Evolutionary conservation across 805 yeast species (phyloP).

Genomic region (Zygoascus biomembranicola): DNA sequence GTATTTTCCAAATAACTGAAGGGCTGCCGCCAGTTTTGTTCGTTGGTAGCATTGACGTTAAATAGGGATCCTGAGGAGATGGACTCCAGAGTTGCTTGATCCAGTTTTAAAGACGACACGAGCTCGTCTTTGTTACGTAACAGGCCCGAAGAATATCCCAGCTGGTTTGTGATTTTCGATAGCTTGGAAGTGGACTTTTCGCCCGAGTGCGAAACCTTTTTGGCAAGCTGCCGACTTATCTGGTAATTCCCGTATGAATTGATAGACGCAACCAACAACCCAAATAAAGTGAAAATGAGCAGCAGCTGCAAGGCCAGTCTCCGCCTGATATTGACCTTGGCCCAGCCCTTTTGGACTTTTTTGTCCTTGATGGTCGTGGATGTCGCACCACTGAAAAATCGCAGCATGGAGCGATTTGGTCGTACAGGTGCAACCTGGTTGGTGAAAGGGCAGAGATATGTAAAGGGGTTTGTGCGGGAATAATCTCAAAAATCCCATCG

Average conservation of each 20-base stretch:
- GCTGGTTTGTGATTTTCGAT: constrained; percentile 1
- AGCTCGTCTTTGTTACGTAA: constrained; percentile 1
- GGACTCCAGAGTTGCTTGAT: neutral
- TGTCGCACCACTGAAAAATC: neutral
- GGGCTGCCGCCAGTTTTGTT: constrained; percentile 9
- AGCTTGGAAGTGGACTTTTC: neutral
- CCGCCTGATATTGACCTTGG: neutral
- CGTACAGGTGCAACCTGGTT: no score
- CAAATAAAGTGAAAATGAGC: neutral
- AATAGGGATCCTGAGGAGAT: constrained; percentile 5
- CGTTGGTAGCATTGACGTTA: constrained; percentile 3
- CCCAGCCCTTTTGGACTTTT: neutral
- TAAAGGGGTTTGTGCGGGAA: no score
- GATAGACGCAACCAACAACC: neutral
- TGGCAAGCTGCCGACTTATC: no score
- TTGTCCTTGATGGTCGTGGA: neutral
- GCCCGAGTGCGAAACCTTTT: neutral
- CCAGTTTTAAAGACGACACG: constrained; percentile 1
- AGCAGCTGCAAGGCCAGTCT: neutral
- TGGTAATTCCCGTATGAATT: neutral
- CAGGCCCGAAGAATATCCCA: neutral
- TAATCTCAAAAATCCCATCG: no score
- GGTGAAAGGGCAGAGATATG: no score
- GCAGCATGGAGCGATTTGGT: neutral
- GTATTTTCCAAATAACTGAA: neutral